Evolutionary conservation across 2,329 filamentous ascomycete species (phyloP), one percentile per base, ranked within the genome.

Genomic region (Penicillium fuscoglaucum): DNA sequence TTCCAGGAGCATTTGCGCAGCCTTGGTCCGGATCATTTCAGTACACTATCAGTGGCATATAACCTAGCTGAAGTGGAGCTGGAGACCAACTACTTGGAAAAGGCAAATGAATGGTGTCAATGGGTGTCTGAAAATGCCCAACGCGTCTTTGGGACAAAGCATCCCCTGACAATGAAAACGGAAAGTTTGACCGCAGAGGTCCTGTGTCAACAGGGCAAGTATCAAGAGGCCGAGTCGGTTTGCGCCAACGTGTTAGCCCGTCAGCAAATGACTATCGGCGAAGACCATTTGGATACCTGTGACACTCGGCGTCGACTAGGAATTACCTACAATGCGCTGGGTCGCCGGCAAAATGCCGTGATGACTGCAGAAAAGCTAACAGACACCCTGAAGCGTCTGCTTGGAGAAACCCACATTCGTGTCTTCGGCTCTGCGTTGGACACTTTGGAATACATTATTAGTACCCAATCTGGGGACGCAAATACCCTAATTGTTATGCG

Each of bases 201-300:
- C 9, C 48, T 72, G 13, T 63, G 58, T 31, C 63, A 62, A 1
- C 61, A 65, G 17, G 70, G 70, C 9, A 66, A 66, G 15, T 57
- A 63, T 17, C 64, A 70, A 35, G 70, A 72, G 37, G 66, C 67
- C 0, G 68, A 72, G 53, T 72, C 70, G 0, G 59, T 72, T 17
- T 70, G 68, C 19, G 68, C 70, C 19, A 72, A 72, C 9, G 67
- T 72, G 2, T 61, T 72, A 2, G 70, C 70, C 1, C 68, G 69
- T 6, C 70, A 72, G 37, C 70, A 72, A 44, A 72, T 72, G 63
- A 66, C 59, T 9, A 68, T 72, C 21, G 70, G 70, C 15, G 70
- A 72, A 41, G 67, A 71, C 13, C 68, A 71, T 40, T 31, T 71
- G 9, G 69, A 72, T 40, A 72, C 69, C 2, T 58, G 71, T 21